phyloP scores from a whole-genome alignment of 352 stramenopile genomes.

The Pythium vanterpoolii region DNA sequence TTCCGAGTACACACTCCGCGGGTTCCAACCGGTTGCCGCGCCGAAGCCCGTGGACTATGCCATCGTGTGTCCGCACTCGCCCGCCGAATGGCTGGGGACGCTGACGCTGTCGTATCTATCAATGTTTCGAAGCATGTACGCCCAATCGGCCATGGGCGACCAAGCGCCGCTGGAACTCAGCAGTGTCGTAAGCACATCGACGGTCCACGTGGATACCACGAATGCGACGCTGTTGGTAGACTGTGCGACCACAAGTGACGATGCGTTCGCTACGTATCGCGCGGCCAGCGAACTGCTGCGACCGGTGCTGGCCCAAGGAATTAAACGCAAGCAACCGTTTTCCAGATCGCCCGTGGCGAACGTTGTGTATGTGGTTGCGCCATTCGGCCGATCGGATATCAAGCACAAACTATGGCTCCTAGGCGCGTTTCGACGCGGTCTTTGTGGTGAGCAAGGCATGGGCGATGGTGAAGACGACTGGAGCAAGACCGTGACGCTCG shows the following conservation, averaged over 20 bases:
- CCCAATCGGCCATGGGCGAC: slow-evolving; percentile 66
- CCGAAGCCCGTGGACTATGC: slow-evolving; percentile 73
- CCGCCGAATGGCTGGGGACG: slow-evolving; percentile 64
- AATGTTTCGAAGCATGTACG: slow-evolving; percentile 66
- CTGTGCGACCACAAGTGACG: slow-evolving; percentile 40
- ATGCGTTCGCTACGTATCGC: slow-evolving; percentile 68
- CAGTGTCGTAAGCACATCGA: slow-evolving; percentile 32
- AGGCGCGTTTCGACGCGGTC: slow-evolving; percentile 53
- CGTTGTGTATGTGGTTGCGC: slow-evolving; percentile 70
- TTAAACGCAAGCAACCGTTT: slow-evolving; percentile 63
- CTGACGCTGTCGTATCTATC: slow-evolving; percentile 70
- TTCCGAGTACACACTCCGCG: slow-evolving; percentile 74
- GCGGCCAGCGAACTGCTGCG: slow-evolving; percentile 52
- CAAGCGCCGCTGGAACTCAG: slow-evolving; percentile 49
- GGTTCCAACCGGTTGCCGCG: slow-evolving; percentile 57
- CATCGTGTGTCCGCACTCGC: slow-evolving; percentile 68
- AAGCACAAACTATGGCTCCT: slow-evolving; percentile 74
- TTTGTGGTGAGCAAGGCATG: slow-evolving; percentile 37
- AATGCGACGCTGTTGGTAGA: slow-evolving; percentile 61
- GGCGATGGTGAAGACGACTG: slow-evolving; percentile 20
- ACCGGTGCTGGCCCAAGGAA: slow-evolving; percentile 41
- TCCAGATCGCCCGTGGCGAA: slow-evolving; percentile 56
- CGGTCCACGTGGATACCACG: slow-evolving; percentile 42
- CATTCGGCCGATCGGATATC: slow-evolving; percentile 56
- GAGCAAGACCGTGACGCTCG: slow-evolving; percentile 58